A percentile compares a stretch with the other conserved stretches of the same genome.
Conservation (phyloP, 495 filamentous ascomycete genomes). For the Hyaloscypha bicolor region DNA sequence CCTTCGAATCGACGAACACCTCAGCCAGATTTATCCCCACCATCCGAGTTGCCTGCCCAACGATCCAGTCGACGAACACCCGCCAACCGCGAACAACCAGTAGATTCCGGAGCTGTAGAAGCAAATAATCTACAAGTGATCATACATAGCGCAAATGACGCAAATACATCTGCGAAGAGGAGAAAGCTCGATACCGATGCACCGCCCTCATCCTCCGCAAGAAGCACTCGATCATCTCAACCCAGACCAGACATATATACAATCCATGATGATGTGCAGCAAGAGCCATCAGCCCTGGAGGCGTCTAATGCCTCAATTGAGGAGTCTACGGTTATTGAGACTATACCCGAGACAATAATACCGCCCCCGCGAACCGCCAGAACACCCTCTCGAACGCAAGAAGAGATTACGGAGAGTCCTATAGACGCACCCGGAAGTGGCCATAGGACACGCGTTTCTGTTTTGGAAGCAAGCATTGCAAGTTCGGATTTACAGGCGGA, state of each 20-base stretch:
- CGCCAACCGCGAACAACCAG: background rate
- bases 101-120: background rate
- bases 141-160: slow-evolving; percentile 23
- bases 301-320: slow-evolving; percentile 3
- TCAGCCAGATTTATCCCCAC: slow-evolving; percentile 4
- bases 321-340: background rate
- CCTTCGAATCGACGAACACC: slow-evolving; percentile 8
- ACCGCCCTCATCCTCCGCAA: slow-evolving; percentile 14
- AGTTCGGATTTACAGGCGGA: slow-evolving; percentile 23
- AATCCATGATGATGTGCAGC: slow-evolving; percentile 15
- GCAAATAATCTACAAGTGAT: slow-evolving; percentile 2
- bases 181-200: slow-evolving; percentile 29
- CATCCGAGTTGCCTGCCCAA: slow-evolving; percentile 17
- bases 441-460: slow-evolving; percentile 17
- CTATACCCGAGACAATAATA: slow-evolving; percentile 2
- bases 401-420: slow-evolving; percentile 51
- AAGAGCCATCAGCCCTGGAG: slow-evolving; percentile 2
- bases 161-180: slow-evolving; percentile 33
- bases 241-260: slow-evolving; percentile 24
- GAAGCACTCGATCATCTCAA: slow-evolving; percentile 25
- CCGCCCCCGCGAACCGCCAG: background rate
- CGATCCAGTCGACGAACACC: slow-evolving; percentile 14
- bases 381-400: slow-evolving; percentile 14
- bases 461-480: slow-evolving; percentile 5
- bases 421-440: slow-evolving; percentile 50